These are phyloP conservation scores for Citrus reticulata DNA, from an alignment of 345 rosid genomes.

Conservation along the genomic window DNA sequence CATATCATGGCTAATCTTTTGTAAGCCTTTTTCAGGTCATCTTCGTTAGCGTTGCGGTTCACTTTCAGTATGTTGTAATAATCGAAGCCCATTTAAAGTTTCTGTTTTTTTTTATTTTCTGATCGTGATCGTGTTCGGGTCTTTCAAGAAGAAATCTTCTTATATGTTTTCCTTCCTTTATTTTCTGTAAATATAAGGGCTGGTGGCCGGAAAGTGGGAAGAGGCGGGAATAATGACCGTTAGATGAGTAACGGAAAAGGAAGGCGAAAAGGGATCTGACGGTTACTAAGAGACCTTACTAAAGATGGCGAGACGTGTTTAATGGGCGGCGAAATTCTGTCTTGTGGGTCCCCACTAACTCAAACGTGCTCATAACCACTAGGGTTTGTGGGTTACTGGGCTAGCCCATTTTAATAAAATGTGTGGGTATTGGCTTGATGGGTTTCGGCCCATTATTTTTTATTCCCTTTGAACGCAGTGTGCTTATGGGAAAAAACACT, in stretches of 20 bases:
- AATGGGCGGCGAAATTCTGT: not conserved
- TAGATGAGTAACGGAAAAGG: conserved; percentile 13
- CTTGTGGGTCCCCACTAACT: not conserved
- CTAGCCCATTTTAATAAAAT: not conserved
- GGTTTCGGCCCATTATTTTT: not conserved
- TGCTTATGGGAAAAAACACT: not conserved
- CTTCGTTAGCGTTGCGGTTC: conserved; percentile 80
- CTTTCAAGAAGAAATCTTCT: not conserved
- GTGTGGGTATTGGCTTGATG: not conserved
- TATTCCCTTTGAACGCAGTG: not conserved
- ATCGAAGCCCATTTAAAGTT: conserved; percentile 65
- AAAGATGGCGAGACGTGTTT: not conserved
- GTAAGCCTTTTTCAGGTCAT: conserved; percentile 84
- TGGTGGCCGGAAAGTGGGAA: not conserved
- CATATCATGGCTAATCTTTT: conserved; percentile 92
- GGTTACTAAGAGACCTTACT: conserved; percentile 11
- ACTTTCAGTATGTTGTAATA: conserved; percentile 92
- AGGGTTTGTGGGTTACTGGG: not conserved
- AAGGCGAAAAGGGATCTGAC: conserved; percentile 8
- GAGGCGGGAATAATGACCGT: conserved; percentile 17
- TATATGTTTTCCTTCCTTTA: not conserved
- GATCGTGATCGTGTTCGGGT: not conserved
- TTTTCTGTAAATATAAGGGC: not conserved
- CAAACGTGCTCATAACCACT: not conserved
- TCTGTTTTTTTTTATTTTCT: not conserved